Evolutionary conservation across 2,329 filamentous ascomycete species (phyloP).

Genomic region (Tolypocladium inflatum): DNA sequence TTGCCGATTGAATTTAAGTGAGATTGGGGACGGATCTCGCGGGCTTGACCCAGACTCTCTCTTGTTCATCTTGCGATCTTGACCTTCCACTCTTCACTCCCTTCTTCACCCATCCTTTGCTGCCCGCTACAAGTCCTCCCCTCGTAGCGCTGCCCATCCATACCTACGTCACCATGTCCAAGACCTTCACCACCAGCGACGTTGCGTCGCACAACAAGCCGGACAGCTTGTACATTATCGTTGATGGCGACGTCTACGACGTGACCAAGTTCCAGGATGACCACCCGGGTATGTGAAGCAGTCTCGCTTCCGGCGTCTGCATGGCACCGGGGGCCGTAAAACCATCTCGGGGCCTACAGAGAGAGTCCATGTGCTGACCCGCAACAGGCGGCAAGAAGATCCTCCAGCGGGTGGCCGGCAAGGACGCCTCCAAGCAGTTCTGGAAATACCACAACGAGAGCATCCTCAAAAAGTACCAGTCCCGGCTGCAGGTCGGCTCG

Average conservation of each 20-base stretch:
- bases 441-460: conserved; percentile 76
- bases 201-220: conserved; percentile 88
- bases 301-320: background rate
- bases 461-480: conserved; percentile 79
- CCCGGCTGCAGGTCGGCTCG: conserved; percentile 72
- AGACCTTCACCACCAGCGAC: conserved; percentile 74
- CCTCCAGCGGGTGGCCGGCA: conserved; percentile 52
- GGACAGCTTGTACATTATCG: conserved; percentile 76
- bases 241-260: conserved; percentile 95
- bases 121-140: background rate
- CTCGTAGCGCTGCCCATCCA: background rate
- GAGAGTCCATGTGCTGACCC: background rate
- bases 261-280: conserved; percentile 81
- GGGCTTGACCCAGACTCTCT: background rate
- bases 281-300: conserved; percentile 56
- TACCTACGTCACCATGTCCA: conserved; percentile 56
- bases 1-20: background rate
- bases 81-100: background rate
- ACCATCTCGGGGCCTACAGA: background rate
- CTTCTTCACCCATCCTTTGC: background rate
- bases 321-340: background rate
- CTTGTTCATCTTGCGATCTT: background rate
- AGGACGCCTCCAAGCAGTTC: conserved; percentile 58
- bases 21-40: background rate
- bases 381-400: conserved; percentile 53